Evolutionary conservation across 2,329 filamentous ascomycete genomes (phyloP).

Genomic region (Ceratocystis albifundus): DNA sequence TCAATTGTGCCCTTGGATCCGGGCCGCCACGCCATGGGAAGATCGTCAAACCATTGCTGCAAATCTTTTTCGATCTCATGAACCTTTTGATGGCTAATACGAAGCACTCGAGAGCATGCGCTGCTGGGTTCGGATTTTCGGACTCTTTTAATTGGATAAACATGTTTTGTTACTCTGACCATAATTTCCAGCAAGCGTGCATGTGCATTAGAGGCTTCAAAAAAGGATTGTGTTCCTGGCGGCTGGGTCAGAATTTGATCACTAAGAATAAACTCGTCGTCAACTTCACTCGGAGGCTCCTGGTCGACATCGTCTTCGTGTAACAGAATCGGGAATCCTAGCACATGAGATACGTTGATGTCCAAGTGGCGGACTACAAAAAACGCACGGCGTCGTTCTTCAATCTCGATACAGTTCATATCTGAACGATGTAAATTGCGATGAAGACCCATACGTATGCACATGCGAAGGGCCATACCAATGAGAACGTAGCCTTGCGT

Average conservation of each 20-base stretch:
- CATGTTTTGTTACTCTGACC: conserved; percentile 50
- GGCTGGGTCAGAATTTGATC: conserved; percentile 43
- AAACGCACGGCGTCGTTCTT: conserved; percentile 53
- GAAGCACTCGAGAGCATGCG: conserved; percentile 36
- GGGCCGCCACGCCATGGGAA: conserved; percentile 68
- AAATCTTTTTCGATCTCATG: conserved; percentile 54
- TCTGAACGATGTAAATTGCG: conserved; percentile 55
- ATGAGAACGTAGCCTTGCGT: conserved; percentile 72
- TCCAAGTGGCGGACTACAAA: conserved; percentile 60
- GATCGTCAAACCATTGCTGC: conserved; percentile 49
- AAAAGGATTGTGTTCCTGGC: conserved; percentile 47
- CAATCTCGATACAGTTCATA: conserved; percentile 51
- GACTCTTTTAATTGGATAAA: conserved; percentile 38
- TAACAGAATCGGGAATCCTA: conserved; percentile 54
- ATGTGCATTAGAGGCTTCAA: conserved; percentile 56
- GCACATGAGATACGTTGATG: conserved; percentile 55
- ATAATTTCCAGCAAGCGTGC: conserved; percentile 53
- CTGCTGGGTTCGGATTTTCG: conserved; percentile 36
- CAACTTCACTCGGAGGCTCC: conserved; percentile 50
- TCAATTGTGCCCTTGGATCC: conserved; percentile 64
- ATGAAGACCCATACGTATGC: conserved; percentile 67
- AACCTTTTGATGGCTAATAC: conserved; percentile 50
- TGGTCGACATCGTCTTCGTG: conserved; percentile 57
- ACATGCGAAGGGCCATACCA: conserved; percentile 63
- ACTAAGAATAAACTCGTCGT: conserved; percentile 55